These are phyloP conservation scores for Sugiyamaella paludigena DNA, from an alignment of 1,139 yeast species.

Conservation along the genomic window DNA sequence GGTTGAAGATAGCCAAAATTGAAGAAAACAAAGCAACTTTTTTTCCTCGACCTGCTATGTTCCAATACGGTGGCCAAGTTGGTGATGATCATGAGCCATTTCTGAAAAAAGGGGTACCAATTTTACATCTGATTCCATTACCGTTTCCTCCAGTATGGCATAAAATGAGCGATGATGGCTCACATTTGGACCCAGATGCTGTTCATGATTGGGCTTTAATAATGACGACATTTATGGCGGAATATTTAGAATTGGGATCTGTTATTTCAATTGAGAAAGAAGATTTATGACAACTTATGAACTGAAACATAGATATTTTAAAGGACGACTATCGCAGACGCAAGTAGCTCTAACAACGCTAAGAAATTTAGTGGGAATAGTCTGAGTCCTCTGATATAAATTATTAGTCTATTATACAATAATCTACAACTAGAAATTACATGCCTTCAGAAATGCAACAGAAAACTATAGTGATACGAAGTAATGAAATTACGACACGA, in stretches of 20 bases:
- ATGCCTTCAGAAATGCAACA: too few relatives aligned
- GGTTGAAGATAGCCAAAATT: conserved; percentile 18
- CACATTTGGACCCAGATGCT: conserved; percentile 34
- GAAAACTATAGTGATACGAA: too few relatives aligned
- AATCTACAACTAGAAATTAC: too few relatives aligned
- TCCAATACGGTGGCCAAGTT: conserved; percentile 35
- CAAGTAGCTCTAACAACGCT: too few relatives aligned
- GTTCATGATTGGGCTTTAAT: conserved; percentile 41
- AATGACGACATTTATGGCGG: conserved; percentile 37
- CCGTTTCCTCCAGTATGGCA: conserved; percentile 56
- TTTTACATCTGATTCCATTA: conserved; percentile 51
- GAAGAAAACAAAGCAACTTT: conserved; percentile 15
- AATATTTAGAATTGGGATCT: conserved; percentile 33
- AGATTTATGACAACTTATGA: conserved; percentile 13
- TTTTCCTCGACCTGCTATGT: conserved; percentile 25
- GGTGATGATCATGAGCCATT: conserved; percentile 59
- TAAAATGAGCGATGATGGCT: conserved; percentile 41
- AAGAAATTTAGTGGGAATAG: too few relatives aligned
- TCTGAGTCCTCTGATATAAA: too few relatives aligned
- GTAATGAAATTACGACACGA: too few relatives aligned
- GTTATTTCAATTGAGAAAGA: conserved; percentile 8
- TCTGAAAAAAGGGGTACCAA: conserved; percentile 44
- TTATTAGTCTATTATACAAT: too few relatives aligned
- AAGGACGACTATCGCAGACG: not conserved
- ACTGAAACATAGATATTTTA: too few relatives aligned